Evolutionary conservation across 2,329 filamentous ascomycete species (phyloP).

Genomic region (Cordyceps cicadae): DNA sequence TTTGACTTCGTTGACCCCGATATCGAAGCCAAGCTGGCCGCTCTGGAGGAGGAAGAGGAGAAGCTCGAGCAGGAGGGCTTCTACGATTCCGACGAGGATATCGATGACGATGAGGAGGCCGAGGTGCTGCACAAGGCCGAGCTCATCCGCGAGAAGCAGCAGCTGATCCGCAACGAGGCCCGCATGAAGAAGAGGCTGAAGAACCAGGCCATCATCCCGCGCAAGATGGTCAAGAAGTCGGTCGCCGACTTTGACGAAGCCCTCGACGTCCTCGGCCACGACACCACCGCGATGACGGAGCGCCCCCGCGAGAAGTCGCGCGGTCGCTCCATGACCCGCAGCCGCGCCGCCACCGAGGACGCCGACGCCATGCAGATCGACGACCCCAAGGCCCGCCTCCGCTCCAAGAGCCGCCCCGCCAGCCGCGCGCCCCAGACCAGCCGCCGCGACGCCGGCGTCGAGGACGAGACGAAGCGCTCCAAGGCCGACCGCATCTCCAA

Average conservation of each 20-base stretch:
- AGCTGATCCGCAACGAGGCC: conserved; percentile 85
- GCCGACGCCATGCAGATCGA: conserved; percentile 69
- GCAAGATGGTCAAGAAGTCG: conserved; percentile 70
- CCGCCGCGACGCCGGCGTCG: conserved; percentile 69
- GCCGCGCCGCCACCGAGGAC: conserved; percentile 54
- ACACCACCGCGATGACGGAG: conserved; percentile 65
- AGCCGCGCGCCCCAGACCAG: conserved; percentile 49
- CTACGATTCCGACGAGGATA: conserved; percentile 76
- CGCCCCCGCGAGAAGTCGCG: conserved; percentile 63
- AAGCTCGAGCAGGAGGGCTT: conserved; percentile 83
- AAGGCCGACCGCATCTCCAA: conserved; percentile 85
- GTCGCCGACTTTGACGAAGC: conserved; percentile 80
- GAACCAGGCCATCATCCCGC: conserved; percentile 90
- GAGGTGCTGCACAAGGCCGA: conserved; percentile 88
- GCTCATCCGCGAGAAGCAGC: conserved; percentile 88
- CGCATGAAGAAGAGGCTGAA: conserved; percentile 95
- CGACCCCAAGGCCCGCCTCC: conserved; percentile 46
- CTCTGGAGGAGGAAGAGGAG: conserved; percentile 92
- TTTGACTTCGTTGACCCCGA: conserved; percentile 97
- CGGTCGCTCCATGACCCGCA: conserved; percentile 61
- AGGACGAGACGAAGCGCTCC: conserved; percentile 53
- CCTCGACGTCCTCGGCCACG: conserved; percentile 77
- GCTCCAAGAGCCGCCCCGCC: conserved; percentile 59
- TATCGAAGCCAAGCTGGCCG: conserved; percentile 85
- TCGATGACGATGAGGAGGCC: conserved; percentile 82